Evolutionary conservation across 2,329 filamentous ascomycete species (phyloP).

Genomic region (Colletotrichum limetticola): DNA sequence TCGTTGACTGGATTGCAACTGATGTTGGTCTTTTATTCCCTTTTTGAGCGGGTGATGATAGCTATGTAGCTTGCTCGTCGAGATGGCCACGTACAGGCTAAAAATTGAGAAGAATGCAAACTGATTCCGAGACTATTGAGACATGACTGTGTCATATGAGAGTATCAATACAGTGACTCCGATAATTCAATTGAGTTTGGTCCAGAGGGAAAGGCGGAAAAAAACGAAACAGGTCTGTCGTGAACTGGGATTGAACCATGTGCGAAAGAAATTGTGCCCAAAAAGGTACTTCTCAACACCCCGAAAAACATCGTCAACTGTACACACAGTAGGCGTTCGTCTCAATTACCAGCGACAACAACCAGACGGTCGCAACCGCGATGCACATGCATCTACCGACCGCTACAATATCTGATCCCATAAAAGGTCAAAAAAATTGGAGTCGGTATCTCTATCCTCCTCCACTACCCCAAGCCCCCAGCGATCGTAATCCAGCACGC

Average conservation of each 20-base stretch:
- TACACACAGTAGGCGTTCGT: not conserved
- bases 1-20: not conserved
- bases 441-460: conserved; percentile 67
- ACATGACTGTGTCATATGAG: not conserved
- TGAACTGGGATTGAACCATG: conserved; percentile 17
- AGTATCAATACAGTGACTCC: too few relatives aligned
- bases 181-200: not conserved
- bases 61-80: conserved; percentile 10
- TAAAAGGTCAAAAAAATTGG: conserved; percentile 39
- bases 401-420: too few relatives aligned
- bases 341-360: not conserved
- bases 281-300: not conserved
- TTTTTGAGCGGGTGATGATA: conserved; percentile 14
- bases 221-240: not conserved
- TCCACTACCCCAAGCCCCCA: conserved; percentile 66
- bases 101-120: conserved; percentile 21
- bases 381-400: not conserved
- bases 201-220: not conserved
- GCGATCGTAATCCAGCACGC: conserved; percentile 75
- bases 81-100: conserved; percentile 5
- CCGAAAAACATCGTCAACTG: not conserved
- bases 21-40: not conserved
- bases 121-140: not conserved
- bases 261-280: conserved; percentile 7
- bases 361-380: not conserved